A percentile compares a stretch with the other conserved stretches of the same genome.
phyloP scores from a whole-genome alignment of 306 rosid species.

The Trifolium repens region DNA sequence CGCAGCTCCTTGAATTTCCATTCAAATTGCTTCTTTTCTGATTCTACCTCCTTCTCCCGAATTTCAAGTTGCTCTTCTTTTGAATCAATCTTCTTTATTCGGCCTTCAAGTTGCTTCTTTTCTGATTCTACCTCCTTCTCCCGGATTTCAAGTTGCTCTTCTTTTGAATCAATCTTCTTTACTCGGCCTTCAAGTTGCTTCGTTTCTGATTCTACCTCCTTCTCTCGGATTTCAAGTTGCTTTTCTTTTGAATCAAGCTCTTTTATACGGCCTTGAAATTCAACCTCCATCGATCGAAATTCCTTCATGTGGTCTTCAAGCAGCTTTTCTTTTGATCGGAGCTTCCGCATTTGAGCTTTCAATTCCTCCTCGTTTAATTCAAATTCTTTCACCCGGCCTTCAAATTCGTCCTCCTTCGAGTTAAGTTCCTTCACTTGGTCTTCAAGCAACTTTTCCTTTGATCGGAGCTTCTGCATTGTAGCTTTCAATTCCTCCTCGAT shows the following conservation, averaged over 20 bases:
- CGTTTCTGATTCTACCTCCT: slow-evolving; percentile 29
- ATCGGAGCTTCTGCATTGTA: not conserved
- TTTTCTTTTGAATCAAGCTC: not conserved
- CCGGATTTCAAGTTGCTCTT: not conserved
- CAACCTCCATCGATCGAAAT: not conserved
- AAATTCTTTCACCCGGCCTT: not conserved
- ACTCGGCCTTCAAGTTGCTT: not conserved
- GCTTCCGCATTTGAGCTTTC: not conserved
- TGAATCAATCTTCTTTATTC: not conserved
- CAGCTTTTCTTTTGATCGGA: not conserved
- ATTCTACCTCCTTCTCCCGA: not conserved
- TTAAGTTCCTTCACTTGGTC: not conserved
- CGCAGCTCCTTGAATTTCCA: not conserved
- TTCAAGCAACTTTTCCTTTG: not conserved
- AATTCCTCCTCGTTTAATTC: not conserved
- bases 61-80: not conserved
- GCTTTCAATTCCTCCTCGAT: no score
- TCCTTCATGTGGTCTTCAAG: not conserved
- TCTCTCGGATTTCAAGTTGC: not conserved
- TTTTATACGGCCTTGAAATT: not conserved
- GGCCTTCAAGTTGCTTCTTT: not conserved
- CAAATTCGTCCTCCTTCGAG: not conserved
- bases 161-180: slow-evolving; percentile 26
- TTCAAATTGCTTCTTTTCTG: not conserved
- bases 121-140: not conserved